phyloP scores from a whole-genome alignment of 768 basidiomycete genomes.

The Leccinum boreale region DNA sequence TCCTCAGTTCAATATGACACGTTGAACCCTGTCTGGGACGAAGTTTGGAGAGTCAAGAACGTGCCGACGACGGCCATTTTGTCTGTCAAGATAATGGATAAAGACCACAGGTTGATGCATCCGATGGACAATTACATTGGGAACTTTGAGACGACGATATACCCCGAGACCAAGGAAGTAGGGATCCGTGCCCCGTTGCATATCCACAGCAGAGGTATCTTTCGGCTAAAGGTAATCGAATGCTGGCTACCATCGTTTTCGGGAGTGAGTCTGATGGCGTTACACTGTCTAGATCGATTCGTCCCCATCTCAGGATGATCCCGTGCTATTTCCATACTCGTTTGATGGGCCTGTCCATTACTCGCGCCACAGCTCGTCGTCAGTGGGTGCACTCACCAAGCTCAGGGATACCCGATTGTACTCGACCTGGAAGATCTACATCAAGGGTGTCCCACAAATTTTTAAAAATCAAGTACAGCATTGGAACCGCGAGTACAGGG shows the following conservation, averaged over 20 bases:
- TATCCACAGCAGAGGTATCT: slow-evolving; percentile 51
- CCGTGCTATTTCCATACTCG: slow-evolving; percentile 48
- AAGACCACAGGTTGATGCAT: slow-evolving; percentile 46
- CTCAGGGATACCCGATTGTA: slow-evolving; percentile 62
- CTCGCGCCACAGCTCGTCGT: slow-evolving; percentile 69
- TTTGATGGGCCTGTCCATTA: slow-evolving; percentile 76
- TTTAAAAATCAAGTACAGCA: slow-evolving; percentile 59
- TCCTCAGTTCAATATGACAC: slow-evolving; percentile 62
- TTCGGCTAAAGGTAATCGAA: slow-evolving; percentile 60
- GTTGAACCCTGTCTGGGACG: slow-evolving; percentile 70
- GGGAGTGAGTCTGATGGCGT: slow-evolving; percentile 4
- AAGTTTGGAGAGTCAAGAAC: slow-evolving; percentile 68
- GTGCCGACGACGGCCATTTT: slow-evolving; percentile 63
- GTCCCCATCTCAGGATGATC: slow-evolving; percentile 41
- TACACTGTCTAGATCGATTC: slow-evolving; percentile 49
- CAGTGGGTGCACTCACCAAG: slow-evolving; percentile 61
- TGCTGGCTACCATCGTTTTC: neutral
- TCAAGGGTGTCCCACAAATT: slow-evolving; percentile 55
- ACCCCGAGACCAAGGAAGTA: slow-evolving; percentile 59
- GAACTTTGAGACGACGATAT: slow-evolving; percentile 50
- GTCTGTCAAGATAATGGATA: slow-evolving; percentile 62
- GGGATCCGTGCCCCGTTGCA: slow-evolving; percentile 55
- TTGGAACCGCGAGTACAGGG: slow-evolving; percentile 67
- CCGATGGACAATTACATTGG: slow-evolving; percentile 64
- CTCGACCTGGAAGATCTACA: slow-evolving; percentile 75